Conservation (phyloP, 352 stramenopile species). For the Pythium aphanidermatum region DNA sequence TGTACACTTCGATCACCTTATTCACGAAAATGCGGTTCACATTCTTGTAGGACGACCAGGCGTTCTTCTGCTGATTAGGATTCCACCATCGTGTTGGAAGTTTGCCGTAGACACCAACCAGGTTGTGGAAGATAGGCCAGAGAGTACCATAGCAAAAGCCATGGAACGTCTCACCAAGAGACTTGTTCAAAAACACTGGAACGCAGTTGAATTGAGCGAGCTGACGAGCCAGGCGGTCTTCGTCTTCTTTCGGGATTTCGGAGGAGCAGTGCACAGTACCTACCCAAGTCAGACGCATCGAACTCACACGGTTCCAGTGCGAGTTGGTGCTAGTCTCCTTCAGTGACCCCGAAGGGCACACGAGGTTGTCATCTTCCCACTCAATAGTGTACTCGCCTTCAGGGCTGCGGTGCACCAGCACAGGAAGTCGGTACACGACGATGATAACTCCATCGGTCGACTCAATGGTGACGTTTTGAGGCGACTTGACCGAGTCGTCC, state of each 20-base stretch:
- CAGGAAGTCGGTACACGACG: constrained; percentile 94
- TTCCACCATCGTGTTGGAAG: constrained; percentile 84
- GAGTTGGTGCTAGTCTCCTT: constrained; percentile 54
- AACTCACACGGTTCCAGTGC: constrained; percentile 64
- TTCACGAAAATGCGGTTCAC: constrained; percentile 97
- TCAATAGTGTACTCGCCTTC: constrained; percentile 79
- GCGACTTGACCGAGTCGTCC: constrained; percentile 53
- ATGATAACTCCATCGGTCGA: constrained; percentile 95
- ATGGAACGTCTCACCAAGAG: constrained; percentile 85
- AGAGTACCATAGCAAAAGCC: constrained; percentile 96
- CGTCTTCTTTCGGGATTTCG: constrained; percentile 72
- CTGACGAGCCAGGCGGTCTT: constrained; percentile 66
- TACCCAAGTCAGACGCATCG: constrained; percentile 83
- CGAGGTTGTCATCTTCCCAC: constrained; percentile 85
- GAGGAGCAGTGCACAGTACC: constrained; percentile 76
- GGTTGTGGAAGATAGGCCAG: constrained; percentile 98
- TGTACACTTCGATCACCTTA: constrained; percentile 89
- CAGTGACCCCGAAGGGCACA: constrained; percentile 75
- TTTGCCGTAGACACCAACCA: constrained; percentile 95
- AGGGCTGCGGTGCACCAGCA: constrained; percentile 79
- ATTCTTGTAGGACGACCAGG: constrained; percentile 94
- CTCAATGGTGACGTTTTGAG: constrained; percentile 86
- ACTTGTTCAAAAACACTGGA: constrained; percentile 92
- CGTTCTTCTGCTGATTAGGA: constrained; percentile 72
- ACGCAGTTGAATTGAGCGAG: constrained; percentile 94